Evolutionary conservation across 805 yeast genomes (phyloP).

Genomic region (Jamesozyma piceae): DNA sequence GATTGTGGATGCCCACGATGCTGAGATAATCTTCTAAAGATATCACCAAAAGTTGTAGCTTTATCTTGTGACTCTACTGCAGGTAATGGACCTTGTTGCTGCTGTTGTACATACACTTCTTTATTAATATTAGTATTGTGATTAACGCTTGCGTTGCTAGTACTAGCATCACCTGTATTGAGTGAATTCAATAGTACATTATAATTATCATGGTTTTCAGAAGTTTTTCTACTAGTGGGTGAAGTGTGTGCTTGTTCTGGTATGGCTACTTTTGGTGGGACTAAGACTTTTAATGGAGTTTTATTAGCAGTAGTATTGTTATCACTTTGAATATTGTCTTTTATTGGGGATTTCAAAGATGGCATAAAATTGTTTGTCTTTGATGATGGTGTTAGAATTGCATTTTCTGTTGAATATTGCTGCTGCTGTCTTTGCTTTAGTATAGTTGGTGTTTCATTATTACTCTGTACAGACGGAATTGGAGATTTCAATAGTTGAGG

Average conservation of each 20-base stretch:
- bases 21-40: slow-evolving; percentile 30
- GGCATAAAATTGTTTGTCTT: background rate
- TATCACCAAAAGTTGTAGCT: slow-evolving; percentile 24
- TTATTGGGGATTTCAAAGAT: slow-evolving; percentile 1
- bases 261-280: slow-evolving; percentile 36
- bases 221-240: slow-evolving; percentile 31
- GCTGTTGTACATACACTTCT: slow-evolving; percentile 25
- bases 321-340: background rate
- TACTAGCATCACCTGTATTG: background rate
- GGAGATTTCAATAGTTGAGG: slow-evolving; percentile 3
- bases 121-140: slow-evolving; percentile 1
- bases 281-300: slow-evolving; percentile 15
- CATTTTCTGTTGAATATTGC: background rate
- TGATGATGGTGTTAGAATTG: background rate
- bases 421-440: slow-evolving; percentile 4
- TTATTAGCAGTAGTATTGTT: background rate
- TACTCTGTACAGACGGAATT: slow-evolving; percentile 2
- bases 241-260: slow-evolving; percentile 44
- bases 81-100: slow-evolving; percentile 7
- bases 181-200: slow-evolving; percentile 15
- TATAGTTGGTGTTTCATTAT: background rate
- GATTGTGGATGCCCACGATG: slow-evolving; percentile 17
- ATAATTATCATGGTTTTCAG: slow-evolving; percentile 19
- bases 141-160: slow-evolving; percentile 6
- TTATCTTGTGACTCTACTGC: slow-evolving; percentile 18